phyloP scores from a whole-genome alignment of 169 alveolate species.

The Plasmodium berghei region DNA sequence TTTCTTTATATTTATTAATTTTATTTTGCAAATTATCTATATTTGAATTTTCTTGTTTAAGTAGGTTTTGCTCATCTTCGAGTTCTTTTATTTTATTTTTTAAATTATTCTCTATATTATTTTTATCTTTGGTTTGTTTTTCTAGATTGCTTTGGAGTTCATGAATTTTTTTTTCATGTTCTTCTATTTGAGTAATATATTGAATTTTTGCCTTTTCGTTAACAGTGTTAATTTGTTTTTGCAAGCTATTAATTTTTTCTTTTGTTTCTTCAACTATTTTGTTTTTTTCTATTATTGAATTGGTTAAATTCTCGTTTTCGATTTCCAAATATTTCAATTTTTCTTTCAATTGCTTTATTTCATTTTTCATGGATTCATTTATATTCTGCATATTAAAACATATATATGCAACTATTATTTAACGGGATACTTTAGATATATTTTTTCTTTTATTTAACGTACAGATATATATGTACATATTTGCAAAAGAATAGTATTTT shows the following conservation, averaged over 20 bases:
- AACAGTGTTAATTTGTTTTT: constrained; percentile 55
- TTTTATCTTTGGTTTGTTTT: constrained; percentile 52
- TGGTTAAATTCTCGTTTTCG: constrained; percentile 68
- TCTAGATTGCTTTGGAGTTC: constrained; percentile 63
- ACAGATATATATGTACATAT: not conserved
- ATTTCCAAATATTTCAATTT: constrained; percentile 56
- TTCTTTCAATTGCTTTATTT: constrained; percentile 71
- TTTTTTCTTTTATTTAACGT: not conserved
- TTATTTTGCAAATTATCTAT: constrained; percentile 62
- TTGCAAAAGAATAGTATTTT: not conserved
- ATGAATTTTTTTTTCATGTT: constrained; percentile 68
- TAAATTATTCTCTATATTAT: constrained; percentile 45
- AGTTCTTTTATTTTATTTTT: constrained; percentile 72
- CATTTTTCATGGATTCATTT: constrained; percentile 40
- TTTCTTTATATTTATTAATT: constrained; percentile 70
- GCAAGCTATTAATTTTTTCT: constrained; percentile 38
- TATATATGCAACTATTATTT: not conserved
- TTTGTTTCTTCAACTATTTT: constrained; percentile 42
- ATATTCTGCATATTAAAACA: constrained; percentile 5
- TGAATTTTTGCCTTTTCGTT: constrained; percentile 57
- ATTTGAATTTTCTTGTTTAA: constrained; percentile 70
- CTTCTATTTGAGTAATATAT: constrained; percentile 69
- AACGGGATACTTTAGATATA: not conserved
- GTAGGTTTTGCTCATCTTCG: constrained; percentile 69
- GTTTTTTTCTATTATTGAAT: constrained; percentile 47